Base-by-base conservation (phyloP, 2,329 filamentous ascomycete genomes). In the Fusarium metavorans region DNA sequence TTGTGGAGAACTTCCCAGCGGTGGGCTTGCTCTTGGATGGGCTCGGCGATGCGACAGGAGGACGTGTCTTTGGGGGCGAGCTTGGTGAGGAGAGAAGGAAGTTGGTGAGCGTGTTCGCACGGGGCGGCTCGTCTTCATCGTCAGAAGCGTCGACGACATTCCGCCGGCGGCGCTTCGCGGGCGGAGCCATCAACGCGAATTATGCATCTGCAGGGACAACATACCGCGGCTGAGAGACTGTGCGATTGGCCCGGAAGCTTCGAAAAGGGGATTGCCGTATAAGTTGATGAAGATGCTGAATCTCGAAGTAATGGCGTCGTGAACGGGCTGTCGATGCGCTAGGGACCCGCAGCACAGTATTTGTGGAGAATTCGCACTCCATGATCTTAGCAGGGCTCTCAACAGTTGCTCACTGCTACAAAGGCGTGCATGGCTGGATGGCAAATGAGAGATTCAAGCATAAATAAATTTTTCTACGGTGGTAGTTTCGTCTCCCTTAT, bases 81-180 rank as follows among this genome's bases (percentile, higher is more conserved):
- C 82, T 85, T 11, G 88, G 88, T 0, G 89, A 90, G 14, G 88
- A 87, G 39, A 88, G 81, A 32, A 90, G 82, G 73, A 88, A 91
- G 75, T 88, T 88, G 67, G 83, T 83, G 30, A 91, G 80, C 25
- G 86, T 89, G 72, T 89, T 85, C 64, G 84, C 76, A 74, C 78
- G 81, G 41, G 79, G 78, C 27, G 77, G 80, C 64, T 88, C 85
- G 73, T 88, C 85, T 73, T 89, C 87, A 72, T 88, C 86, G 63
- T 88, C 87, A 52, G 85, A 85, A 72, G 82, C 82, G 61, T 86
- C 84, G 70, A 90, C 81, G 77, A 88, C 82, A 80, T 88, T 90
- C 76, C 87, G 88, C 85, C 86, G 89, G 76, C 87, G 88, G 81
- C 90, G 88, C 83, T 90, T 90, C 80, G 88, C 84, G 72, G 88